Percentiles rank a stretch among this genome's conserved stretches.
phyloP scores from a whole-genome alignment of 164 flowering plant species.

The Kalanchoe fedtschenkoi region DNA sequence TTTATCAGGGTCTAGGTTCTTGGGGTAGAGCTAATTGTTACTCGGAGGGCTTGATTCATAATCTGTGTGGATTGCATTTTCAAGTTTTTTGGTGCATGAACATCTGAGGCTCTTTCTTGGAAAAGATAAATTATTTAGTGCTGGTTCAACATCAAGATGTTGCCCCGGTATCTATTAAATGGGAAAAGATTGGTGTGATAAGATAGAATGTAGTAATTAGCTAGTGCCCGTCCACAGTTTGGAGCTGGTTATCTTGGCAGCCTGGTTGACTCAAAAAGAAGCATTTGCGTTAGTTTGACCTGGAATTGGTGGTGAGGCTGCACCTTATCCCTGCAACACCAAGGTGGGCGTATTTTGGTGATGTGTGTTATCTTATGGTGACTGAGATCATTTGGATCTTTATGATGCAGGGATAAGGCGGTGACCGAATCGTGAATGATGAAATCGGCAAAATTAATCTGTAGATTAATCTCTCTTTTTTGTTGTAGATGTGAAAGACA shows the following conservation, averaged over 20 bases:
- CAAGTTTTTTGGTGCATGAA: neutral
- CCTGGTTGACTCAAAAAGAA: constrained; percentile 68
- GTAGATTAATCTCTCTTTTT: constrained; percentile 5
- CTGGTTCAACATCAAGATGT: too few species aligned
- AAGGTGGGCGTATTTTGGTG: constrained; percentile 82
- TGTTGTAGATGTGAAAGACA: constrained; percentile 96
- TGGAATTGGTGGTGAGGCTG: constrained; percentile 42
- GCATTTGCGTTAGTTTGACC: constrained; percentile 24
- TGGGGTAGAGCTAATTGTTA: neutral
- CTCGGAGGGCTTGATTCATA: neutral
- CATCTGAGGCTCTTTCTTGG: neutral
- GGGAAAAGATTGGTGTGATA: too few species aligned
- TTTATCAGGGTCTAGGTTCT: neutral
- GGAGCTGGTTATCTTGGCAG: constrained; percentile 86
- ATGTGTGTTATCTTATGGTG: constrained; percentile 46
- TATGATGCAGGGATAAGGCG: constrained; percentile 87
- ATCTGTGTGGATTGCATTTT: neutral
- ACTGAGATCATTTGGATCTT: constrained; percentile 39
- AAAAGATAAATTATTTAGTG: too few species aligned
- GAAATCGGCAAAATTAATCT: neutral
- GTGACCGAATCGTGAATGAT: constrained; percentile 11
- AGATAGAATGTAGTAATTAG: constrained; percentile 10
- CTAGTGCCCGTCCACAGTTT: constrained; percentile 62
- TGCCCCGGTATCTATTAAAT: neutral
- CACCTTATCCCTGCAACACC: constrained; percentile 92